Percentiles rank a stretch among this genome's conserved stretches.
Conservation (phyloP, 2,329 filamentous ascomycete species). For the Aspergillus vadensis region DNA sequence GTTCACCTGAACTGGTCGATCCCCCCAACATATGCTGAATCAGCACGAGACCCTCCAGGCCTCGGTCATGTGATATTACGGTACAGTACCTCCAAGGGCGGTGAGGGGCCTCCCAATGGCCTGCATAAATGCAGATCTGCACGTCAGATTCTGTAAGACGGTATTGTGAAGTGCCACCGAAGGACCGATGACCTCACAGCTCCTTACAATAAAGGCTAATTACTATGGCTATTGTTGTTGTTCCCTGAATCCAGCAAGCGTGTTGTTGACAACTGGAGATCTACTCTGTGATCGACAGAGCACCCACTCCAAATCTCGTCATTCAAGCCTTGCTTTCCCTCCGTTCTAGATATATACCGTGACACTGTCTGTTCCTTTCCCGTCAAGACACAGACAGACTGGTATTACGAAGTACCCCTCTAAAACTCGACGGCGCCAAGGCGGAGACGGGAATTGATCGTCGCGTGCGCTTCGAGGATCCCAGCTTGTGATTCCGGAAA, state of each 20-base stretch:
- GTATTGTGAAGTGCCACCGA: not conserved
- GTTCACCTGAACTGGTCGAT: not conserved
- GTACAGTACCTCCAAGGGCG: not conserved
- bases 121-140: not conserved
- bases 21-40: not conserved
- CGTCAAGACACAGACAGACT: not conserved
- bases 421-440: not conserved
- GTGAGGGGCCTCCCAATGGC: not conserved
- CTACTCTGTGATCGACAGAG: not conserved
- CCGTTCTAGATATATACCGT: not conserved
- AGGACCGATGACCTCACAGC: constrained; percentile 7
- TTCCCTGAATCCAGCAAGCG: not conserved
- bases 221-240: not conserved
- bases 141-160: constrained; percentile 1
- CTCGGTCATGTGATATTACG: not conserved
- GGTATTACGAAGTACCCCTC: not conserved
- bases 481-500: constrained; percentile 2
- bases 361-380: not conserved
- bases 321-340: not conserved
- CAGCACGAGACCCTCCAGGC: not conserved
- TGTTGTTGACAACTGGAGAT: not conserved
- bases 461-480: constrained; percentile 1
- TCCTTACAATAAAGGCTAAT: not conserved
- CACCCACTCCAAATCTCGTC: not conserved
- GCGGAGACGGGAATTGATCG: not conserved